Evolutionary conservation across 805 yeast species (phyloP).

Genomic region (Kluyveromyces lactis): DNA sequence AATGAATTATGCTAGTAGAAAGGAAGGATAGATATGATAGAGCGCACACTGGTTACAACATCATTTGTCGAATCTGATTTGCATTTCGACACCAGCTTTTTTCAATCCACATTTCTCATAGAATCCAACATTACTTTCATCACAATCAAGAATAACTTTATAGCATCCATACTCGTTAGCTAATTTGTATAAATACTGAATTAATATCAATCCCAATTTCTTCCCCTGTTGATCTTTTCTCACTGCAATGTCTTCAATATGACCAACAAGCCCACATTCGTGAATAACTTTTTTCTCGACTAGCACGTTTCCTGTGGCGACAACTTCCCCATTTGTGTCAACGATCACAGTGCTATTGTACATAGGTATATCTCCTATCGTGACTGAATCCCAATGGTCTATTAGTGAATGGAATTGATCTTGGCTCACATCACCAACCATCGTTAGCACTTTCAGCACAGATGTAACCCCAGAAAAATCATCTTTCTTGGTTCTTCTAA

Average conservation of each 20-base stretch:
- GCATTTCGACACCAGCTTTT: slow-evolving; percentile 65
- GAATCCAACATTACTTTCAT: slow-evolving; percentile 70
- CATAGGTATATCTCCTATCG: slow-evolving; percentile 29
- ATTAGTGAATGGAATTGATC: slow-evolving; percentile 43
- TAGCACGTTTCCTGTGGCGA: slow-evolving; percentile 76
- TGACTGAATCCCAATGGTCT: slow-evolving; percentile 46
- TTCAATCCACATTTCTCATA: slow-evolving; percentile 81
- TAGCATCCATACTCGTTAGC: slow-evolving; percentile 65
- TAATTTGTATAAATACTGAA: slow-evolving; percentile 48
- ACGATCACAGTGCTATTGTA: slow-evolving; percentile 68
- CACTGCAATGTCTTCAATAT: slow-evolving; percentile 91
- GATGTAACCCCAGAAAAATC: slow-evolving; percentile 59
- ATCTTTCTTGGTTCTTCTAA: slow-evolving; percentile 45
- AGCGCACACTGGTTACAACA: too few species aligned
- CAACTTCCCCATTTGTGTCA: slow-evolving; percentile 43
- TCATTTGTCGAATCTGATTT: slow-evolving; percentile 28
- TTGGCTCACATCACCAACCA: slow-evolving; percentile 64
- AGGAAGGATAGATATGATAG: too few species aligned
- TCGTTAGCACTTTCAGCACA: slow-evolving; percentile 62
- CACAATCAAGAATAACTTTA: slow-evolving; percentile 85
- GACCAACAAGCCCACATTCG: slow-evolving; percentile 79
- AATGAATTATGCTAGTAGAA: too few species aligned
- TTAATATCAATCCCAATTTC: slow-evolving; percentile 62
- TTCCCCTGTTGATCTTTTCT: slow-evolving; percentile 70
- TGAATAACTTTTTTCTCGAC: slow-evolving; percentile 82